Conservation (phyloP, 495 filamentous ascomycete species). For the Neurospora sp. region DNA sequence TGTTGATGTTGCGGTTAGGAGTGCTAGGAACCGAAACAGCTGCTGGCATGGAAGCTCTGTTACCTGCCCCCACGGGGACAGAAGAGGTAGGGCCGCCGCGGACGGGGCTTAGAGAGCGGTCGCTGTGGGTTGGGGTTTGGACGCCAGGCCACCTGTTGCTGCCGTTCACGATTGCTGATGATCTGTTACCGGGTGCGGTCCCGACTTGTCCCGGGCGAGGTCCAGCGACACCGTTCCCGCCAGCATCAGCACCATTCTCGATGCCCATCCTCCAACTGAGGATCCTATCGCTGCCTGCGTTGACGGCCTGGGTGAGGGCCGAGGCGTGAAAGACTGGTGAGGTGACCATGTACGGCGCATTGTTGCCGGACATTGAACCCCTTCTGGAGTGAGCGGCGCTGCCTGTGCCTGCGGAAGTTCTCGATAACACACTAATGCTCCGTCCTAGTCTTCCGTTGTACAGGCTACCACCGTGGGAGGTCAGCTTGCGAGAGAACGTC, state of each 20-base stretch:
- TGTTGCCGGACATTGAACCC: constrained; percentile 34
- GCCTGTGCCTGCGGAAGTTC: constrained; percentile 36
- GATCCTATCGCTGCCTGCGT: constrained; percentile 64
- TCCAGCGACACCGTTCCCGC: neutral
- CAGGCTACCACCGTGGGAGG: constrained; percentile 27
- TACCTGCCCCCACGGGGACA: constrained; percentile 18
- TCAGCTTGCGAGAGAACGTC: constrained; percentile 64
- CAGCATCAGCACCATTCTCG: constrained; percentile 24
- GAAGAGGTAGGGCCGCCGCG: constrained; percentile 28
- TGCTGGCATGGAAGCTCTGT: constrained; percentile 12
- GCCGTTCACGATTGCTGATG: constrained; percentile 17
- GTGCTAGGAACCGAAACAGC: neutral
- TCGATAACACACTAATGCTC: constrained; percentile 49
- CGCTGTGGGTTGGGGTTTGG: constrained; percentile 27
- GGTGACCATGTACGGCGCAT: constrained; percentile 2
- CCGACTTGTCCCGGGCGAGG: neutral
- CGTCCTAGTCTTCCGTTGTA: constrained; percentile 44
- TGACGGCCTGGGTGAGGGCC: constrained; percentile 31
- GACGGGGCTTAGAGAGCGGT: constrained; percentile 40
- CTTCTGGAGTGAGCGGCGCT: constrained; percentile 43
- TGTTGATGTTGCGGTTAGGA: neutral
- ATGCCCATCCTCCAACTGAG: constrained; percentile 83
- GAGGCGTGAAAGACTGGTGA: constrained; percentile 16
- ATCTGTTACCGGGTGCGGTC: constrained; percentile 9
- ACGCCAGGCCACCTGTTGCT: constrained; percentile 1